Evolutionary conservation across 257 asterid species (phyloP), one percentile per base, ranked within the genome.

Genomic region (Gardenia jasminoides): DNA sequence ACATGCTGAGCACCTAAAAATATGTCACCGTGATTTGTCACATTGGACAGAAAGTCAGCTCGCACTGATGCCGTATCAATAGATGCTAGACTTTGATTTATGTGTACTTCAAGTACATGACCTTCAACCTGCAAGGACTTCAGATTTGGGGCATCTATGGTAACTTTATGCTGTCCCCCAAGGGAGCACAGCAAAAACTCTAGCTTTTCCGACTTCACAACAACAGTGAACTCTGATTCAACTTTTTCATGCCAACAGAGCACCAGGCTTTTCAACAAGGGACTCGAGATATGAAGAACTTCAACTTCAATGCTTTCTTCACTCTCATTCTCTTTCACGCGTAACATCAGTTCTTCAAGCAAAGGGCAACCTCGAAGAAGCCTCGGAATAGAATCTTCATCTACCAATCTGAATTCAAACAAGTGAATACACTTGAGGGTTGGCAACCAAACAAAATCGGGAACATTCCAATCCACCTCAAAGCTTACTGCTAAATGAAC

Each of bases 301-400:
- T 74, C 33, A n/a, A 26, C 30, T 17, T 36, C 41, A 36, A 36
- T 36, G 0, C 41, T 3, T 36, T 36, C 41, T 36, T 36, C 41
- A 36, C 41, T 36, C 41, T 36, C 41, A 36, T 5, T 36, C 41
- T 36, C 41, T 20, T 74, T 52, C 54, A 31, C 11, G 22, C 3
- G 10, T 52, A 74, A 6, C 43, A 28, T 24, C 15, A 74, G 67
- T 17, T 52, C 67, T 30, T 54, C 47, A 59, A 74, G 77, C 24
- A 30, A 1, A 74, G 77, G 77, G 41, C 77, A 74, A 74, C 77
- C 77, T 33, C 30, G 67, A 41, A 74, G 54, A 64, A 74, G 77
- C 46, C 67, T 74, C 31, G 54, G 47, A n/a, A 74, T 54, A 10
- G 77, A 74, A 74, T 48, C 50, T 47, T 47, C 52, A 74, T 74